phyloP scores from a whole-genome alignment of 345 rosid species.

The Sonneratia alba region DNA sequence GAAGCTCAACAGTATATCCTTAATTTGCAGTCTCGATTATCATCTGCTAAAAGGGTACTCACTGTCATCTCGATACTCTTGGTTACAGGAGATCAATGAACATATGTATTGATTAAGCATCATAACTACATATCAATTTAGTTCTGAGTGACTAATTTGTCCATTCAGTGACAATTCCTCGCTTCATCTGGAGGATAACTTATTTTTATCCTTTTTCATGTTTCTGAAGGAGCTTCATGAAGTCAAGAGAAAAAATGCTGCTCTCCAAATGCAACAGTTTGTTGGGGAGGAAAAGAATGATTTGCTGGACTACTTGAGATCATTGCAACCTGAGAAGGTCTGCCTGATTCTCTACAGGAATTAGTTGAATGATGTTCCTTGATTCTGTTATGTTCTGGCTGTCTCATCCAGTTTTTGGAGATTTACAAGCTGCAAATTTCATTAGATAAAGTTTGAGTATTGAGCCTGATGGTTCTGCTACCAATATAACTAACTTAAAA shows the following conservation, averaged over 20 bases:
- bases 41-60: conserved; percentile 63
- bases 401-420: neutral
- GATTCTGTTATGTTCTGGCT: neutral
- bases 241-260: conserved; percentile 73
- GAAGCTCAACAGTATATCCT: conserved; percentile 69
- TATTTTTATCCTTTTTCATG: conserved; percentile 9
- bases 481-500: neutral
- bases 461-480: neutral
- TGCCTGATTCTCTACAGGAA: conserved; percentile 3
- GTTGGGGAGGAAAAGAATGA: conserved; percentile 99
- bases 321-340: conserved; percentile 94
- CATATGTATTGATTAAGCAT: neutral
- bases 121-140: too few relatives aligned
- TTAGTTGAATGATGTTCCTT: neutral
- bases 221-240: conserved; percentile 67
- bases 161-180: neutral
- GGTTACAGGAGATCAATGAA: neutral
- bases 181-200: conserved; percentile 1
- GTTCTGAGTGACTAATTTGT: too few relatives aligned
- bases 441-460: neutral
- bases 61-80: neutral
- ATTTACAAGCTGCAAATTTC: neutral
- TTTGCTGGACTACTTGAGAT: conserved; percentile 85
- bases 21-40: conserved; percentile 60
- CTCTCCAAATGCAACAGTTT: conserved; percentile 97